A percentile compares a stretch with the other conserved stretches of the same genome.
phyloP scores from a whole-genome alignment of 2,329 filamentous ascomycete genomes.

The Kalmusia sp. region DNA sequence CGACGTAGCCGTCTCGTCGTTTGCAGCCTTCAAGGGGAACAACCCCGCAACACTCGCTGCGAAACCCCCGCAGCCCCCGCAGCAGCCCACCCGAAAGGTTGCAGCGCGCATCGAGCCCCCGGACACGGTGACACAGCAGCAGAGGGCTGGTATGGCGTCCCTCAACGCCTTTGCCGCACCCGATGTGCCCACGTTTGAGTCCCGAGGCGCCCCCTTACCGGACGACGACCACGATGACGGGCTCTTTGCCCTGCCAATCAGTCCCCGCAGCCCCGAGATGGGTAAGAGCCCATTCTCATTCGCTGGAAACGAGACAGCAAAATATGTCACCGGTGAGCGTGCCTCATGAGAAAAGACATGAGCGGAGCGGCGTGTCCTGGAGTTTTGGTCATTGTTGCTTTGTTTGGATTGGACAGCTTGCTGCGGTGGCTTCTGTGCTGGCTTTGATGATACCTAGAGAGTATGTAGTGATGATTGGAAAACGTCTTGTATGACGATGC shows the following conservation, averaged over 20 bases:
- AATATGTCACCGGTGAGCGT: slow-evolving; percentile 39
- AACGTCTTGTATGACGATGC: neutral
- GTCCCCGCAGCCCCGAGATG: slow-evolving; percentile 85
- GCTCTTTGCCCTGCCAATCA: slow-evolving; percentile 86
- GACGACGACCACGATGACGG: slow-evolving; percentile 73
- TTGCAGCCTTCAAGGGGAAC: slow-evolving; percentile 64
- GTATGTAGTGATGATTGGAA: slow-evolving; percentile 22
- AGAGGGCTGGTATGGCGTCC: slow-evolving; percentile 50
- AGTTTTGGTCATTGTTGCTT: slow-evolving; percentile 16
- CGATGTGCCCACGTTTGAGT: slow-evolving; percentile 34
- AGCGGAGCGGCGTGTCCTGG: slow-evolving; percentile 10
- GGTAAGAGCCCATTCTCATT: slow-evolving; percentile 81
- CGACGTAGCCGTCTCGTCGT: slow-evolving; percentile 67
- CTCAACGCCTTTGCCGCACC: slow-evolving; percentile 52
- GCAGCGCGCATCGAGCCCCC: slow-evolving; percentile 45
- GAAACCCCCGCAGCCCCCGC: slow-evolving; percentile 49
- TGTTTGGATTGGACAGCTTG: slow-evolving; percentile 8
- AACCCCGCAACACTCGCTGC: slow-evolving; percentile 49
- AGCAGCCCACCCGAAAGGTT: slow-evolving; percentile 41
- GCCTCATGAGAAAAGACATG: slow-evolving; percentile 26
- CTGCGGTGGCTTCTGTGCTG: slow-evolving; percentile 13
- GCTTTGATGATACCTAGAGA: slow-evolving; percentile 34
- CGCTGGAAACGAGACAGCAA: slow-evolving; percentile 42
- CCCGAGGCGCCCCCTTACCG: slow-evolving; percentile 40
- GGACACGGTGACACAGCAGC: slow-evolving; percentile 49